Conservation (phyloP, 139 green algal genomes). For the Tetraselmis chui region DNA sequence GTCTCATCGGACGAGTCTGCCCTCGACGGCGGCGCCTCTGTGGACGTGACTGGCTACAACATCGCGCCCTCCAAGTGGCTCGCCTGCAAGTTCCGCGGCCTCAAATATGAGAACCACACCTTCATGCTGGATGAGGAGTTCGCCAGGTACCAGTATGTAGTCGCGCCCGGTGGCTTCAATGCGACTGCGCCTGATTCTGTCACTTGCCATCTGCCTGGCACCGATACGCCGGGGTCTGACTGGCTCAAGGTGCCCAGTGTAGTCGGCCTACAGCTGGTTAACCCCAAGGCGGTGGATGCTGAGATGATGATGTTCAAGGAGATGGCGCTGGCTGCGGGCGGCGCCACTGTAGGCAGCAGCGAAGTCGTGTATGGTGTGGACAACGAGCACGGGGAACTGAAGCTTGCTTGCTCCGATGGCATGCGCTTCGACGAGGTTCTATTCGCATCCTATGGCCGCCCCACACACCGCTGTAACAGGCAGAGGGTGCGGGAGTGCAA, state of each 20-base stretch:
- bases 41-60: conserved; percentile 18
- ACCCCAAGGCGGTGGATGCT: conserved; percentile 6
- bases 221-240: neutral
- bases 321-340: conserved; percentile 7
- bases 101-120: neutral
- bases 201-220: neutral
- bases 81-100: conserved; percentile 5
- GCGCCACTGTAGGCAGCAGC: neutral
- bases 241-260: conserved; percentile 8
- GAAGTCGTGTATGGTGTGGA: conserved; percentile 9
- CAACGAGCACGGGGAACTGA: conserved; percentile 7
- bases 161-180: neutral
- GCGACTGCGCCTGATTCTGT: neutral
- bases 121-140: neutral
- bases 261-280: conserved; percentile 13
- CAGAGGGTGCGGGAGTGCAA: conserved; percentile 13
- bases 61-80: conserved; percentile 19
- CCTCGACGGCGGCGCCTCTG: conserved; percentile 10
- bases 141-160: neutral
- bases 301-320: conserved; percentile 11
- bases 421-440: conserved; percentile 19
- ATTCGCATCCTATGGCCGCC: conserved; percentile 18
- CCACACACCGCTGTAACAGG: conserved; percentile 7
- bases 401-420: conserved; percentile 14
- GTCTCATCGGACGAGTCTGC: neutral